Base-by-base conservation (phyloP, 768 basidiomycete species). In the Suillus spraguei region DNA sequence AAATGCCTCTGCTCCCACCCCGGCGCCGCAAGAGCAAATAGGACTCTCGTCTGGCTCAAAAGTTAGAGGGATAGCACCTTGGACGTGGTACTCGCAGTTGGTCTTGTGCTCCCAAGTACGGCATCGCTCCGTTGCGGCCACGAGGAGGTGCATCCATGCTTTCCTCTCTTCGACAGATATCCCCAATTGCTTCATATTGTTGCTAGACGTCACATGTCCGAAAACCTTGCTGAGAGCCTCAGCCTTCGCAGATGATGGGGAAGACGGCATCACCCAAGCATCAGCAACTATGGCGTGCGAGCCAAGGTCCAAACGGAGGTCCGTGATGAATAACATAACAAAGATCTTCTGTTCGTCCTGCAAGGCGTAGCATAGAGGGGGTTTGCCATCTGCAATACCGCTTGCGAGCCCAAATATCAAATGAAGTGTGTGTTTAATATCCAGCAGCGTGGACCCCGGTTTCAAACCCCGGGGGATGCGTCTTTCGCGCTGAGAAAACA, bases 11-110 rank as follows among this genome's bases (percentile, higher is more conserved):
- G 81, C 71, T 55, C 81, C 79, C 52, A 85, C 77, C 4, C 85
- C 85, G 42, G 71, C 70, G 2, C 87, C 87, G 55, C 87, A 88
- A 4, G 75, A 76, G 64, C 87, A 89, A 24, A 87, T 70, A 0
- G 85, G 84, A 11, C 68, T 68, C 39, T 72, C 70, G 2, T 74
- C 74, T 17, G 78, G 72, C 38, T 81, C 77, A 11, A 67, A 63
- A 50, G 73, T 71, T 4, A 82, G 71, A 0, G 85, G 84, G 24
- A 84, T 72, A 17, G 16, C 46, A 6, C 66, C 56, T 62, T 75
- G 44, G 55, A 64, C n/a, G 20, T 65, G n/a, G 67, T 87, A 87
- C 69, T 84, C 82, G 74, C 87, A 88, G 20, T 70, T 70, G 3
- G 68, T 41, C 17, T 63, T 67, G 68, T 88, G 87, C 10, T 70